Evolutionary conservation across 2,329 filamentous ascomycete genomes (phyloP), one percentile per base, ranked within the genome.

Genomic region (Fonsecaea monophora): DNA sequence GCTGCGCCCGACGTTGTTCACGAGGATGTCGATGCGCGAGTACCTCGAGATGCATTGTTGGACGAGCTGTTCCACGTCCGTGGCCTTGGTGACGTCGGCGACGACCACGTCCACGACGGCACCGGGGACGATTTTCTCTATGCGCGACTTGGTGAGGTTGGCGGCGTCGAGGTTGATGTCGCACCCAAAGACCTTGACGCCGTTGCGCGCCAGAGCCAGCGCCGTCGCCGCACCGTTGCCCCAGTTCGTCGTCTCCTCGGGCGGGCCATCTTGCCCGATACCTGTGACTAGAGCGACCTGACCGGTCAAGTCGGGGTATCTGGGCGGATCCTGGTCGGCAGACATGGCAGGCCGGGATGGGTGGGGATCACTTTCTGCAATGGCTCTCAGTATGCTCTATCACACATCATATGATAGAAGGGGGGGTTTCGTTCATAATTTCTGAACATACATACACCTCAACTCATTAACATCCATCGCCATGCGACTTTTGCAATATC

Each of bases 1-100:
- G 0, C 82, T 85, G 60, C 82, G 82, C 1, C 87, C 87, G 2
- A 88, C 86, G 60, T 88, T 88, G 69, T 87, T 87, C 15, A 89
- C 74, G 0, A 89, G 76, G 25, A 89, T 84, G 68, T 89, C 87
- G 61, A 88, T 84, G 5, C 83, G 80, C 8, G 85, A 85, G 67
- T 87, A 82, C 45, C 82, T 82, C 0, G 77, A 73, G 18, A 86
- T 72, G 53, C 85, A 87, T 0, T 81, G 80, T 38, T 85, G 81
- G 3, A 89, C 81, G 0, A 88, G 80, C 0, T 74, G 73, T 68
- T 85, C 83, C 72, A 87, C 85, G 15, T 84, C 83, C 0, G 75
- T 72, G 0, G 82, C 80, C 5, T 82, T 81, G 7, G 68, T 70
- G 1, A 66, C 64, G 35, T 70, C 62, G 9, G 63, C 53, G n/a